Base-by-base conservation (phyloP, 148 eudicot species). In the Chenopodium quinoa region DNA sequence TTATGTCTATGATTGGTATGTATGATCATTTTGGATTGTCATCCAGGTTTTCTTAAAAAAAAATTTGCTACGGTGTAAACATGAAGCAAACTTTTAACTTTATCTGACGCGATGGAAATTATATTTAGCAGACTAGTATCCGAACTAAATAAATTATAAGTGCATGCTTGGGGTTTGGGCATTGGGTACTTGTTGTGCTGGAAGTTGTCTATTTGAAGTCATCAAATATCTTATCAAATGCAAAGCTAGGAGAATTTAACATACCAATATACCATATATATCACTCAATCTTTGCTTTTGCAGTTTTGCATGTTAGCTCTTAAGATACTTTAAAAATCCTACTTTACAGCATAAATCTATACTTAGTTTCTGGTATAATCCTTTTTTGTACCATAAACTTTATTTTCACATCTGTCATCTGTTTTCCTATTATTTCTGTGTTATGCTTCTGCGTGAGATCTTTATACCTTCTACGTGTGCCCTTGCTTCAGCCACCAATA, bases 401-500 rank as follows among this genome's bases (percentile, higher is more conserved):
- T 67, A 10, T 22, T 72, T 19, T n/a, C 58, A 47, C 17, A 11
- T 8, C 47, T 47, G 6, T 37, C 22, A 47, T 63, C 67, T 44
- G 47, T 79, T 46, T 65, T 68, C 12, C 48, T 63, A 46, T 65
- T 16, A 32, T 27, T 81, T 25, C 23, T 25, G 25, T 78, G 7
- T 47, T 79, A 10, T 64, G 32, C 27, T 78, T 72, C 4, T 78
- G 11, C 25, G 66, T 47, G 25, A 16, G 12, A 14, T 75, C 80
- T 32, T 52, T 52, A 69, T 25, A 74, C 63, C 75, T 66, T 71
- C 47, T 65, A 73, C 48, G n/a, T 74, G 9, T 83, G 64, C 34
- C 40, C 63, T 25, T 81, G 78, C 68, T 82, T 79, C 90, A 96
- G 99, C 98, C 99, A 46, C 99, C 99, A 46, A 86, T 91, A 68